These are phyloP conservation scores for Recurvomyces mirabilis DNA, from an alignment of 495 filamentous ascomycete genomes.

Conservation along the genomic window DNA sequence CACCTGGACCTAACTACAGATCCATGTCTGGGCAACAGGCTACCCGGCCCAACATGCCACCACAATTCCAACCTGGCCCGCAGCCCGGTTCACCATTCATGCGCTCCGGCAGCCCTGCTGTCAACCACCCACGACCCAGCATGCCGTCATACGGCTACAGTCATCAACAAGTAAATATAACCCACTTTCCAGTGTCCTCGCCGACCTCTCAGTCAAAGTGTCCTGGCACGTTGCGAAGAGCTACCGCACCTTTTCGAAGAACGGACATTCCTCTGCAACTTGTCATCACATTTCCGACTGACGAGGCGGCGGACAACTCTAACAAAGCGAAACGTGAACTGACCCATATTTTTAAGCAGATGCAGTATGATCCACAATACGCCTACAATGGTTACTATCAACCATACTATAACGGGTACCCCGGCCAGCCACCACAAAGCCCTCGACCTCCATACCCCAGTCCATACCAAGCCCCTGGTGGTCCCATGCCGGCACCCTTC, in stretches of 20 bases:
- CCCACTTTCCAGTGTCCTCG: slow-evolving; percentile 36
- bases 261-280: slow-evolving; percentile 1
- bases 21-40: slow-evolving; percentile 48
- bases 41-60: slow-evolving; percentile 46
- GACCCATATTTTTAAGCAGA: slow-evolving; percentile 5
- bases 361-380: slow-evolving; percentile 20
- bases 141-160: slow-evolving; percentile 54
- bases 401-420: slow-evolving; percentile 37
- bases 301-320: slow-evolving; percentile 9
- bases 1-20: slow-evolving; percentile 50
- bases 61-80: slow-evolving; percentile 54
- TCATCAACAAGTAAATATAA: slow-evolving; percentile 54
- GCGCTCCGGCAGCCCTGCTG: slow-evolving; percentile 52
- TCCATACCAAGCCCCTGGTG: slow-evolving; percentile 23
- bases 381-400: slow-evolving; percentile 34
- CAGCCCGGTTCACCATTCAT: slow-evolving; percentile 30
- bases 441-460: slow-evolving; percentile 25
- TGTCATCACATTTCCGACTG: slow-evolving; percentile 18
- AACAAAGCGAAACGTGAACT: background rate
- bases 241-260: background rate
- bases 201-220: slow-evolving; percentile 14
- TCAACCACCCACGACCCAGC: slow-evolving; percentile 56
- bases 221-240: slow-evolving; percentile 1
- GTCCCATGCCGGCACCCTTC: slow-evolving; percentile 42
- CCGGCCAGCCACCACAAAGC: slow-evolving; percentile 26